Evolutionary conservation across 202 grass and related monocot genomes (phyloP).

Genomic region (Hordeum pubiflorum): DNA sequence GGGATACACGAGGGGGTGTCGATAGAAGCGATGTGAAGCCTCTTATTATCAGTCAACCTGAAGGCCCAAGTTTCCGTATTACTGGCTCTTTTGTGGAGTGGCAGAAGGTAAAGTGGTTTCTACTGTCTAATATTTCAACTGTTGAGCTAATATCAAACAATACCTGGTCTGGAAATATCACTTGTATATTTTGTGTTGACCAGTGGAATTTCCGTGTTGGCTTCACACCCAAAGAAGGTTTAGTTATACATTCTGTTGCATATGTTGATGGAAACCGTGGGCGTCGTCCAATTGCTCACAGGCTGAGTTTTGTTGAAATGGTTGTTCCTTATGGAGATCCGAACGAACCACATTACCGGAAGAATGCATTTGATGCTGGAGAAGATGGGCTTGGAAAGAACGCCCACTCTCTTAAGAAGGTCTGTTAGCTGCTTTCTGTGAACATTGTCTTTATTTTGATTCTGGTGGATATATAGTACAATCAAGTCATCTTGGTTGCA

Average conservation of each 20-base stretch:
- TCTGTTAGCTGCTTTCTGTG: constrained; percentile 19
- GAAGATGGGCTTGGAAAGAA: constrained; percentile 99
- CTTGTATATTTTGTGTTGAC: constrained; percentile 17
- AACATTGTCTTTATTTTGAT: not conserved
- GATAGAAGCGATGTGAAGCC: constrained; percentile 94
- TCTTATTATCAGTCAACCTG: constrained; percentile 80
- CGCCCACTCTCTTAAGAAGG: constrained; percentile 97
- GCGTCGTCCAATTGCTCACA: constrained; percentile 79
- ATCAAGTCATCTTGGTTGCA: not conserved
- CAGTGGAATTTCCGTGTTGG: constrained; percentile 99
- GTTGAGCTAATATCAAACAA: not conserved
- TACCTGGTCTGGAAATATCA: not conserved
- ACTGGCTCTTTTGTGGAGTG: constrained; percentile 94
- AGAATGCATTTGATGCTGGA: constrained; percentile 99
- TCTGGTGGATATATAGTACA: not conserved
- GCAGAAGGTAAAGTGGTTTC: constrained; percentile 75
- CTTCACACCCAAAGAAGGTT: constrained; percentile 93
- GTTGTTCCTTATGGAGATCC: constrained; percentile 99
- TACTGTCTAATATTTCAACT: not conserved
- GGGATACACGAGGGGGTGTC: constrained; percentile 84
- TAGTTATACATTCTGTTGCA: constrained; percentile 90
- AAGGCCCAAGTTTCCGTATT: constrained; percentile 93
- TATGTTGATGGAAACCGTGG: constrained; percentile 93
- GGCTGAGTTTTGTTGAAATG: constrained; percentile 99
- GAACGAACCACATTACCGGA: constrained; percentile 90